phyloP scores from a whole-genome alignment of 345 rosid species.

The Rhodomyrtus tomentosa region DNA sequence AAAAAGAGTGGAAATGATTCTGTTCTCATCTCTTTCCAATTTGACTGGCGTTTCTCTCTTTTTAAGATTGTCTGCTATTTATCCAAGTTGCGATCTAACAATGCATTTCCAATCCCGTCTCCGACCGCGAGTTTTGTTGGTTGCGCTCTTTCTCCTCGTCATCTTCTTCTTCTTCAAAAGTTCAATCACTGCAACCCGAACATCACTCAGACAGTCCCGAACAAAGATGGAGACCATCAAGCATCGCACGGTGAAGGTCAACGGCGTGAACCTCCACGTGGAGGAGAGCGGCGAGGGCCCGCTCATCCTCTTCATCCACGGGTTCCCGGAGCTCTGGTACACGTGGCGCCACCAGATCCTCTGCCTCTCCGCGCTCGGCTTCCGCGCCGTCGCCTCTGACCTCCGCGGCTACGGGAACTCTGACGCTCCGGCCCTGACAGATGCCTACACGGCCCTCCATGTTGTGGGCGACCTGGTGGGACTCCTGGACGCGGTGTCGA shows the following conservation, averaged over 20 bases:
- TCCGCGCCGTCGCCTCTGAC: conserved; percentile 25
- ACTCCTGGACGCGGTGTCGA: neutral
- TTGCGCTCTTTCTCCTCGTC: neutral
- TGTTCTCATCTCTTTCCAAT: too few relatives aligned
- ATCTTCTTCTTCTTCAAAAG: neutral
- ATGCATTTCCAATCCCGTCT: too few relatives aligned
- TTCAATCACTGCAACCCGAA: neutral
- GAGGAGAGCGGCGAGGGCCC: conserved; percentile 17
- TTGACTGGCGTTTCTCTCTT: too few relatives aligned
- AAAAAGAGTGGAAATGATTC: too few relatives aligned
- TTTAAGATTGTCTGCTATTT: too few relatives aligned
- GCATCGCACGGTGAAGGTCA: conserved; percentile 3
- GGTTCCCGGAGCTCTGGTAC: conserved; percentile 25
- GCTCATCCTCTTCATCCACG: conserved; percentile 13
- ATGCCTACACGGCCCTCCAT: conserved; percentile 6
- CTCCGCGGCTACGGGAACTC: conserved; percentile 21
- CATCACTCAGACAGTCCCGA: neutral
- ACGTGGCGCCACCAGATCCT: conserved; percentile 24
- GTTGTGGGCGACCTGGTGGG: conserved; percentile 5
- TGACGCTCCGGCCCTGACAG: conserved; percentile 9
- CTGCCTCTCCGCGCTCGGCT: conserved; percentile 14
- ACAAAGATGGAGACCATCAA: neutral
- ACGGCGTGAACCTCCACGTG: conserved; percentile 17
- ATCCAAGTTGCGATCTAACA: too few relatives aligned
- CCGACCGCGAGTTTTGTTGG: too few relatives aligned